These are phyloP conservation scores for Teratosphaeria zuluensis DNA, from an alignment of 2,329 filamentous ascomycete species.

Conservation along the genomic window DNA sequence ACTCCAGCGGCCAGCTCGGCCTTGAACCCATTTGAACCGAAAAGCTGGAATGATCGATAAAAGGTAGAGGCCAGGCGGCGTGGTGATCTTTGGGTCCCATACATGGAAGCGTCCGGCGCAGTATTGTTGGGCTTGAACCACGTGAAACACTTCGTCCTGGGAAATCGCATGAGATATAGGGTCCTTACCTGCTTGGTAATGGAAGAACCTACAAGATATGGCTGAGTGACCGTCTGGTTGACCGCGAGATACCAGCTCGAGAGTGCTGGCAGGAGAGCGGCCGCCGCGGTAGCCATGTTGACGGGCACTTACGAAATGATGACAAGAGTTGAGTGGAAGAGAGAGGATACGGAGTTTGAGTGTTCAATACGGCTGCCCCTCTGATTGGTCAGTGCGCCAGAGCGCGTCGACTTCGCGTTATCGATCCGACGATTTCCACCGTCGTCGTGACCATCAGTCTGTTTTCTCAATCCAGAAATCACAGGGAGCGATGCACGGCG, in stretches of 20 bases:
- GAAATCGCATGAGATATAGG: conserved; percentile 11
- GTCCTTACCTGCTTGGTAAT: conserved; percentile 10
- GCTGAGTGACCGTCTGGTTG: conserved; percentile 42
- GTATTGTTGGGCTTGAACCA: conserved; percentile 83
- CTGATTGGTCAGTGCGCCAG: background rate
- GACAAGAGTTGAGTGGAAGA: background rate
- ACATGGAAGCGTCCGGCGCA: conserved; percentile 62
- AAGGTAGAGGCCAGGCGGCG: conserved; percentile 66
- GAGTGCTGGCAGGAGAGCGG: conserved; percentile 13
- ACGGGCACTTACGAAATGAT: background rate
- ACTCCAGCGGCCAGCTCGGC: background rate
- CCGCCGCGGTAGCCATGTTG: conserved; percentile 13
- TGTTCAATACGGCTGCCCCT: background rate
- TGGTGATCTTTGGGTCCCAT: conserved; percentile 98
- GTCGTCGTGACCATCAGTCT: background rate
- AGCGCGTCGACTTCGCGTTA: background rate
- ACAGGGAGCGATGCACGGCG: conserved; percentile 7
- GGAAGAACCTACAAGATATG: conserved; percentile 45
- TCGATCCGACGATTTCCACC: too few species aligned
- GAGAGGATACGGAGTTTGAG: background rate
- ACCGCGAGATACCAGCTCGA: conserved; percentile 29
- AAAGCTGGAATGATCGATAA: conserved; percentile 23
- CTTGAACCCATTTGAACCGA: conserved; percentile 3
- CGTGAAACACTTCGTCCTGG: conserved; percentile 79
- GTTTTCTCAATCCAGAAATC: background rate